A percentile compares a stretch with the other conserved stretches of the same genome.
phyloP scores from a whole-genome alignment of 2,329 filamentous ascomycete species.

The Colletotrichum eremochloae region DNA sequence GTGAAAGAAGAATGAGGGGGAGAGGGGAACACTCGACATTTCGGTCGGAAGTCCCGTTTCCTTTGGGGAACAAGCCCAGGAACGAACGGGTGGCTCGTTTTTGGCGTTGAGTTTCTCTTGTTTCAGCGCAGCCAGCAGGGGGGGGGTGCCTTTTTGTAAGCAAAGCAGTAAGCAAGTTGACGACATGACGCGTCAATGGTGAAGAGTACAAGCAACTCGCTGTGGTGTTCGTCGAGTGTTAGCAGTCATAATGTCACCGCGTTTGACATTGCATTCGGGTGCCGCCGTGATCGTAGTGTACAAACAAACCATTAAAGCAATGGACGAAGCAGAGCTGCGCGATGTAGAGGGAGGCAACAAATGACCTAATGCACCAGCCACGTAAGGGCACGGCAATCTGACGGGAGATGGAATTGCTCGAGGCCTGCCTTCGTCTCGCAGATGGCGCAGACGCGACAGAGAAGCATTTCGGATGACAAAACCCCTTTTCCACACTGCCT shows the following conservation, averaged over 20 bases:
- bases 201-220: neutral
- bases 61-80: conserved; percentile 23
- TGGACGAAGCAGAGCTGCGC: conserved; percentile 21
- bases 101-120: conserved; percentile 24
- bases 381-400: conserved; percentile 2
- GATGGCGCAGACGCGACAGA: neutral
- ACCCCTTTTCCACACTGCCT: neutral
- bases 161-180: too few species aligned
- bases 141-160: neutral
- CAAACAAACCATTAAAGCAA: neutral
- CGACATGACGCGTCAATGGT: neutral
- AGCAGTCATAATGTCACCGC: neutral
- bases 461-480: neutral
- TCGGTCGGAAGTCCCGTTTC: neutral
- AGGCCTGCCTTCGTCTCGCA: neutral
- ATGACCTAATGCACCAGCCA: conserved; percentile 6
- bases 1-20: neutral
- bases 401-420: neutral
- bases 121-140: conserved; percentile 23
- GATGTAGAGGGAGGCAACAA: conserved; percentile 14
- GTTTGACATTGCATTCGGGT: neutral
- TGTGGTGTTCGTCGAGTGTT: neutral
- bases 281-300: neutral
- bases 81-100: conserved; percentile 31
- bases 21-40: neutral